Base-by-base conservation (phyloP, 495 filamentous ascomycete species). In the Aspergillus homomorphus region DNA sequence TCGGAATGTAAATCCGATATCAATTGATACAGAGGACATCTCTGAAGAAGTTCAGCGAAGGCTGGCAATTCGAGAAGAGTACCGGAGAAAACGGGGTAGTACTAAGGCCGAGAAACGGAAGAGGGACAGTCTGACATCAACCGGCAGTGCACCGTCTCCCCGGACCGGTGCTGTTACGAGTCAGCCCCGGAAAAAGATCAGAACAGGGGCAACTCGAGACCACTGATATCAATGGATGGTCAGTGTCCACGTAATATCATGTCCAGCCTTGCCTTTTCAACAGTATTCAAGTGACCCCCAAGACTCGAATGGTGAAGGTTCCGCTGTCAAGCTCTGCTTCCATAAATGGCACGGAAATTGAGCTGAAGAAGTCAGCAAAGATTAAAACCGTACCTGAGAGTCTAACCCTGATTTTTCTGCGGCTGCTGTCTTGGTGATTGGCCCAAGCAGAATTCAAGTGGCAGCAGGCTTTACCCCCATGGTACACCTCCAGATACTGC, bases 1-100 rank as follows among this genome's bases (percentile, higher is more conserved):
- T 23, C 23, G 57, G 22, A 55, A 61, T 44, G 59, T 53, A 30
- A 63, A 64, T 16, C 64, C 69, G 0, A 60, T 69, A 3, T 62
- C 70, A 19, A 22, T 63, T n/a, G 74, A 75, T n/a, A 77, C 74
- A 23, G 77, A 79, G 51, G 77, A 79, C 51, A 79, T 79, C 30
- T 79, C 77, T 0, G 71, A 69, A 20, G 75, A 78, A 41, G 77
- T 79, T 3, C 73, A 75, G 54, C 66, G 73, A 38, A 64, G 77
- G 30, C 59, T 79, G 8, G 56, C 62, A 12, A 76, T 78, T 48
- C 73, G 71, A 48, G 74, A 78, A 44, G 71, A 75, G 52, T 57
- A 58, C 2, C 72, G 75, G 0, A 63, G 62, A 10, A 73, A 65
- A 52, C 63, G 66, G 43, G 60, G 58, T 20, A 24, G 9, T 9